phyloP scores from a whole-genome alignment of 208 protist genomes.

The Leishmania tarentolae region DNA sequence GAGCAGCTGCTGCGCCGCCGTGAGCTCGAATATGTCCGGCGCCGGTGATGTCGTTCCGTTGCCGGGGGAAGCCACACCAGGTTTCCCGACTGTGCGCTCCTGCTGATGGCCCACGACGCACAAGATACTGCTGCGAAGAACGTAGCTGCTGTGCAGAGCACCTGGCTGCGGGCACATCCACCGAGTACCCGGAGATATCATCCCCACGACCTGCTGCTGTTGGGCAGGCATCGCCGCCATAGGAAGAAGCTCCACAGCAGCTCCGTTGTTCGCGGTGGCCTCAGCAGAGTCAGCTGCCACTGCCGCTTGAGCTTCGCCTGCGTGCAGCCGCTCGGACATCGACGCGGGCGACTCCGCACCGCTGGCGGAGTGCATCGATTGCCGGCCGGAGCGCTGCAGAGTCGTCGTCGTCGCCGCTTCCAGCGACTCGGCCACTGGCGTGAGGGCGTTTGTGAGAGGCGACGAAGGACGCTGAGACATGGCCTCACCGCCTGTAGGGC shows the following conservation, averaged over 20 bases:
- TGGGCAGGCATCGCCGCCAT: background rate
- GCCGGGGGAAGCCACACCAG: background rate
- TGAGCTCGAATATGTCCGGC: conserved; percentile 12
- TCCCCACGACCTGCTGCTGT: background rate
- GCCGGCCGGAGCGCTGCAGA: background rate
- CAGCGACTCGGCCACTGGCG: background rate
- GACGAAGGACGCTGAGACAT: background rate
- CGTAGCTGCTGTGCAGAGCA: conserved; percentile 6
- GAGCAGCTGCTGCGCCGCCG: conserved; percentile 2
- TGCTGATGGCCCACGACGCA: conserved; percentile 25
- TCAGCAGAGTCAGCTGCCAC: background rate
- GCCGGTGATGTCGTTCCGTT: background rate
- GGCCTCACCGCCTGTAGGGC: too few relatives aligned
- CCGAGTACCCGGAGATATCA: conserved; percentile 4
- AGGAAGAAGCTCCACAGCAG: background rate
- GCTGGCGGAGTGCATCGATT: background rate
- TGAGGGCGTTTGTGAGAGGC: background rate
- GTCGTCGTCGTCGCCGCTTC: background rate
- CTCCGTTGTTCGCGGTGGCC: background rate
- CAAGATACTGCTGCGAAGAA: conserved; percentile 37
- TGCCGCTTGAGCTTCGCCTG: too few relatives aligned
- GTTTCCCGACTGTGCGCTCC: background rate
- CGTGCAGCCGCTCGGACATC: background rate
- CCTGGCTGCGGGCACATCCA: conserved; percentile 13
- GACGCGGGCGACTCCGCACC: background rate